Conservation (phyloP, 768 basidiomycete genomes). For the Pleurotus tuoliensis region DNA sequence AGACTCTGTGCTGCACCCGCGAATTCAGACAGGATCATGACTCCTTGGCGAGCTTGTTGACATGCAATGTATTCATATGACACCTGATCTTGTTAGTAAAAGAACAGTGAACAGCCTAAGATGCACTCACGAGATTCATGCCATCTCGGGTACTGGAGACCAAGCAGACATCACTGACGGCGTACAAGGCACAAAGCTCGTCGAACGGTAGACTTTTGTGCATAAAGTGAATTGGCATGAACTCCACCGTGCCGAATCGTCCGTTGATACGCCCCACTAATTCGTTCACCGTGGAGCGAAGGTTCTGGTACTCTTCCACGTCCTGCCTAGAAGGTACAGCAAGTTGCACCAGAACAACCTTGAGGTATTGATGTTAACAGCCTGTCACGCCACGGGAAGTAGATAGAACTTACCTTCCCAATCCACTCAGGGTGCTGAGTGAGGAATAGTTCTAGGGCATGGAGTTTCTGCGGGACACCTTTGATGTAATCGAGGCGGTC, state of each 20-base stretch:
- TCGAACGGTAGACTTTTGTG: constrained; percentile 92
- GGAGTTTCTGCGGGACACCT: constrained; percentile 97
- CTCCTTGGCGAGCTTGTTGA: constrained; percentile 88
- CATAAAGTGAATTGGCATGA: constrained; percentile 99
- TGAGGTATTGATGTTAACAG: not conserved
- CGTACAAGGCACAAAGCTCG: constrained; percentile 96
- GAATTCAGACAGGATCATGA: constrained; percentile 98
- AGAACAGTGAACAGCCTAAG: no score
- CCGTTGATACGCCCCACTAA: constrained; percentile 98
- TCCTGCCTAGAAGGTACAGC: constrained; percentile 98
- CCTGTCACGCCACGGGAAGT: not conserved
- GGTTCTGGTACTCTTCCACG: constrained; percentile 98
- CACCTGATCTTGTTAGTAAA: constrained; percentile 48
- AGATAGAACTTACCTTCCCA: constrained; percentile 63
- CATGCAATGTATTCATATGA: constrained; percentile 98
- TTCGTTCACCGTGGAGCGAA: constrained; percentile 94
- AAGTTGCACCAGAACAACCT: constrained; percentile 95
- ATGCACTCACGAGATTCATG: constrained; percentile 86
- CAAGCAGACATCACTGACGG: constrained; percentile 92
- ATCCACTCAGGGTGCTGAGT: constrained; percentile 99
- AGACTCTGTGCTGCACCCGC: constrained; percentile 95
- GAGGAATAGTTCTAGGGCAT: constrained; percentile 94
- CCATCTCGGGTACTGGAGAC: constrained; percentile 95
- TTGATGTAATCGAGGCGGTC: constrained; percentile 99
- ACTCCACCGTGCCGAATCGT: constrained; percentile 97